A percentile compares a stretch with the other conserved stretches of the same genome.
Evolutionary conservation across 306 rosid species (phyloP).

Genomic region (Cicer chorassanicum): DNA sequence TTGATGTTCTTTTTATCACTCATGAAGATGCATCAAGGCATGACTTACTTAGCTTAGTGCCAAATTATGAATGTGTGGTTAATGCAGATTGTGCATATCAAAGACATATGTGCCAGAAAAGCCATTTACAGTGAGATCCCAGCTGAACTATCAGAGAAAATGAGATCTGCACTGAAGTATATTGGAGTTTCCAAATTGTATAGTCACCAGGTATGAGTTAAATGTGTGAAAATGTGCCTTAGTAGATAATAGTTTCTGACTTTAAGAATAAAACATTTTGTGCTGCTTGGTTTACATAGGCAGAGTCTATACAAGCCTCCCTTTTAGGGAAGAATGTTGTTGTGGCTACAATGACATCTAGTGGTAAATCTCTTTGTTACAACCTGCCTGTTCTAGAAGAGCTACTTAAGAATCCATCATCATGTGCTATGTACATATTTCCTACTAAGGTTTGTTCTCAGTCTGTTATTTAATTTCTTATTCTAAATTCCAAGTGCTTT

Average conservation of each 20-base stretch:
- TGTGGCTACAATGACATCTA: conserved; percentile 93
- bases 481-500: conserved; percentile 39
- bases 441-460: conserved; percentile 82
- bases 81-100: conserved; percentile 81
- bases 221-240: conserved; percentile 39
- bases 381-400: conserved; percentile 83
- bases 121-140: conserved; percentile 68
- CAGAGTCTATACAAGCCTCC: conserved; percentile 79
- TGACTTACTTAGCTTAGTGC: conserved; percentile 32
- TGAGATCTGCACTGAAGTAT: conserved; percentile 62
- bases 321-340: conserved; percentile 74
- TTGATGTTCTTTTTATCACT: conserved; percentile 12
- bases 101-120: conserved; percentile 71
- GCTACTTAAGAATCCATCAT: conserved; percentile 57
- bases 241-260: conserved; percentile 24
- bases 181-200: conserved; percentile 79
- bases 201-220: conserved; percentile 78
- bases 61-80: conserved; percentile 44
- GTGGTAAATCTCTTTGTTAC: conserved; percentile 96
- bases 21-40: conserved; percentile 33
- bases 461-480: conserved; percentile 20
- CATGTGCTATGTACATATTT: conserved; percentile 86
- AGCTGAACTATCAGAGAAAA: conserved; percentile 61
- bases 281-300: conserved; percentile 51
- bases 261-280: conserved; percentile 36